Evolutionary conservation across 2,329 filamentous ascomycete species (phyloP).

Genomic region (Didymosphaeria variabile): DNA sequence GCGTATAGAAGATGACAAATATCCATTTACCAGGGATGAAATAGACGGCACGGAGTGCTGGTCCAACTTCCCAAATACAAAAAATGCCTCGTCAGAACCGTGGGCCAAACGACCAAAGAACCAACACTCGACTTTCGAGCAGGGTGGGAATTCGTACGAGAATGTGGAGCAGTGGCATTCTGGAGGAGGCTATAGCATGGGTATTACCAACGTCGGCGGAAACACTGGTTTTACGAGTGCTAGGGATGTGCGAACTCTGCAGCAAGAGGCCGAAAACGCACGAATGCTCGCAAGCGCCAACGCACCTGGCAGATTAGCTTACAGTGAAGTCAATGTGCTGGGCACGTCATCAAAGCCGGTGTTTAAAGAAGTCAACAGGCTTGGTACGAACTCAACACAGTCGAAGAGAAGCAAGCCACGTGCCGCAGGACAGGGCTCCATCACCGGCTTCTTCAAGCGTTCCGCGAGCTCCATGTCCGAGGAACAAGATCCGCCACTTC

Average conservation of each 20-base stretch:
- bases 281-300: conserved; percentile 34
- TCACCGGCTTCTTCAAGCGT: conserved; percentile 62
- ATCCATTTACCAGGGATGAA: conserved; percentile 46
- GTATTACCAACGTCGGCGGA: background rate
- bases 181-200: conserved; percentile 30
- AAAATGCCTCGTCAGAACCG: conserved; percentile 17
- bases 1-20: conserved; percentile 46
- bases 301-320: conserved; percentile 27
- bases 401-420: conserved; percentile 45
- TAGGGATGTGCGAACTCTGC: conserved; percentile 46
- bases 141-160: conserved; percentile 31
- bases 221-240: conserved; percentile 52
- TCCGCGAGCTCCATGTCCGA: conserved; percentile 29
- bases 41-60: conserved; percentile 40
- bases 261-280: conserved; percentile 48
- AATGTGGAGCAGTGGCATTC: conserved; percentile 13
- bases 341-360: conserved; percentile 24
- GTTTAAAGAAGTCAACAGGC: conserved; percentile 16
- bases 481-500: conserved; percentile 19
- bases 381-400: conserved; percentile 9
- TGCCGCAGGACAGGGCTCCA: conserved; percentile 59
- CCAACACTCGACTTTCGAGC: conserved; percentile 21
- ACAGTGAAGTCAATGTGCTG: conserved; percentile 36
- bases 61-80: conserved; percentile 23
- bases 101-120: conserved; percentile 41